Conservation (phyloP, 2,329 filamentous ascomycete species). For the Chaetomiaceae sp. region DNA sequence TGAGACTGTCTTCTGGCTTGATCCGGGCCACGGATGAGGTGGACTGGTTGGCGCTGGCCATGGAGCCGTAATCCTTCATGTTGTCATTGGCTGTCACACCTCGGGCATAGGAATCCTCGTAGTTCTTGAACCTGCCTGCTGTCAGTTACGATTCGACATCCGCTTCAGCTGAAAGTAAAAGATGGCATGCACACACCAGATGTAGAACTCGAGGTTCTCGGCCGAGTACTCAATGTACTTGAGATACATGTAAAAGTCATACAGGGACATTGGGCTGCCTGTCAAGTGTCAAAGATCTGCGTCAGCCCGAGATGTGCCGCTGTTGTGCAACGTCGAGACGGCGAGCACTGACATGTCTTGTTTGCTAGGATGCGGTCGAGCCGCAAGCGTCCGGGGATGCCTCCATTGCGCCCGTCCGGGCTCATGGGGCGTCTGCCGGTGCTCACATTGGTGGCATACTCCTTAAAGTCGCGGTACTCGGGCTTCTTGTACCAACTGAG, state of each 20-base stretch:
- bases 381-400: conserved; percentile 37
- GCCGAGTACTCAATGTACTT: conserved; percentile 46
- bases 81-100: conserved; percentile 22
- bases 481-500: conserved; percentile 46
- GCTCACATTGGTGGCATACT: conserved; percentile 37
- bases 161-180: no score
- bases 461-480: conserved; percentile 43
- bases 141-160: no score
- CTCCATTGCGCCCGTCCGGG: conserved; percentile 31
- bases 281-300: conserved; percentile 17
- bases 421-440: conserved; percentile 34
- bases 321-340: not conserved
- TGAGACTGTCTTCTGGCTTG: conserved; percentile 19
- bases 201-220: conserved; percentile 47
- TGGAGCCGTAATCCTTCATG: conserved; percentile 26
- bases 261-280: conserved; percentile 46
- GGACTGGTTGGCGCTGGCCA: conserved; percentile 28
- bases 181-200: conserved; percentile 36
- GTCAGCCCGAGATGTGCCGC: conserved; percentile 1
- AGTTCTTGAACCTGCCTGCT: conserved; percentile 39
- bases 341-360: conserved; percentile 38
- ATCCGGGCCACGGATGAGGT: conserved; percentile 26
- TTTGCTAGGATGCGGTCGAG: conserved; percentile 45
- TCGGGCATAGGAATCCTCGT: conserved; percentile 33
- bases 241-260: conserved; percentile 49